Conservation (phyloP, 164 flowering plant species). For the Kingdonia uniflora region DNA sequence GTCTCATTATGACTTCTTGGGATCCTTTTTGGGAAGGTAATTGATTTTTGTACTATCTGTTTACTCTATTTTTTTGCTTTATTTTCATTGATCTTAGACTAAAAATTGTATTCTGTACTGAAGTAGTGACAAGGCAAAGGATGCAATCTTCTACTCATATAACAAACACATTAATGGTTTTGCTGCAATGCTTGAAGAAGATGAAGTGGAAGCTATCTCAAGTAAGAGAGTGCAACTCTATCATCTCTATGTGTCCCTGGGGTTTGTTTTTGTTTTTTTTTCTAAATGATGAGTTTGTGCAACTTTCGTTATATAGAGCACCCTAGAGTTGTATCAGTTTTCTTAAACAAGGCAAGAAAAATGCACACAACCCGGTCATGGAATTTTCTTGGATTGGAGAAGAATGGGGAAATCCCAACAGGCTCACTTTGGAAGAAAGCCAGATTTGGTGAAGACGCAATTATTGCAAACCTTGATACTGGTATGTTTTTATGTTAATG, state of each 20-base stretch:
- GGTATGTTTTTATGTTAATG: constrained; percentile 28
- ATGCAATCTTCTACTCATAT: constrained; percentile 47
- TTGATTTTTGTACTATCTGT: neutral
- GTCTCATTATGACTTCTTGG: constrained; percentile 46
- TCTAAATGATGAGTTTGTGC: neutral
- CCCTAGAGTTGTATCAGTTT: constrained; percentile 56
- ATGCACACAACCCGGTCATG: constrained; percentile 66
- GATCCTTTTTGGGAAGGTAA: constrained; percentile 21
- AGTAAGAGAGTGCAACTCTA: constrained; percentile 19
- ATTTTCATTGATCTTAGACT: neutral
- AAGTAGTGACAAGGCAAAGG: constrained; percentile 34
- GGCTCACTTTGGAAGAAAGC: constrained; percentile 53
- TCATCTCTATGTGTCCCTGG: neutral
- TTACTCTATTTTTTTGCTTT: neutral
- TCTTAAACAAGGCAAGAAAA: constrained; percentile 30
- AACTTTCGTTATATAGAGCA: constrained; percentile 25
- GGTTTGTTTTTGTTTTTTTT: neutral
- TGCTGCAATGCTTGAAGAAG: constrained; percentile 57
- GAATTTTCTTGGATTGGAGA: constrained; percentile 48
- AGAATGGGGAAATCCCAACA: constrained; percentile 6
- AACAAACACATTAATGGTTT: constrained; percentile 54
- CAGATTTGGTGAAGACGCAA: constrained; percentile 56
- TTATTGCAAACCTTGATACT: constrained; percentile 64
- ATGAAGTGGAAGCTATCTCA: constrained; percentile 41
- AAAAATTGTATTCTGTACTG: neutral